These are phyloP conservation scores for Hemerocallis citrina DNA, from an alignment of 106 monocot species.

Conservation along the genomic window DNA sequence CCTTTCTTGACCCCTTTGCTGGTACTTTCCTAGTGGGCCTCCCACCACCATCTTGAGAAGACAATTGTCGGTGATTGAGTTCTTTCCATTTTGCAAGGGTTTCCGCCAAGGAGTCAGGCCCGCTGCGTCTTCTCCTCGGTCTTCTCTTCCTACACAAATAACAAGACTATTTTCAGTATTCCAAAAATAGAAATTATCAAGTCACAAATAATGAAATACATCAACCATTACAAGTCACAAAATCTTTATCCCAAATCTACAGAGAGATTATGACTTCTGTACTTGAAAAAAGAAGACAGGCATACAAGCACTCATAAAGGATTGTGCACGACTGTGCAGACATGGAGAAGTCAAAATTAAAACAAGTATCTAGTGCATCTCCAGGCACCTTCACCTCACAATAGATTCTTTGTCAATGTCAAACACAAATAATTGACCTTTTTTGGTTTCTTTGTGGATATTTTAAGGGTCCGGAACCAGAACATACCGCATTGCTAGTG, in stretches of 20 bases:
- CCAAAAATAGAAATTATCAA: not conserved
- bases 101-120: conserved; percentile 9
- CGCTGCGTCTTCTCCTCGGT: conserved; percentile 5
- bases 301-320: not conserved
- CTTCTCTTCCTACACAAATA: conserved; percentile 5
- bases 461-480: too few species aligned
- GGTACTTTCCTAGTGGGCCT: conserved; percentile 24
- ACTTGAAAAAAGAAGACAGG: not conserved
- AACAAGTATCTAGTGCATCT: too few species aligned
- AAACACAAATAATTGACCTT: too few species aligned
- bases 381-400: too few species aligned
- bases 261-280: too few species aligned
- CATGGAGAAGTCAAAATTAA: too few species aligned
- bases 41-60: not conserved
- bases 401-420: too few species aligned
- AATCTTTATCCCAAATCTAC: too few species aligned
- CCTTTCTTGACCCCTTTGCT: conserved; percentile 80
- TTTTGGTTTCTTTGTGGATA: too few species aligned
- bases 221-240: not conserved
- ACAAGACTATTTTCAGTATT: not conserved
- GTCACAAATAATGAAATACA: not conserved
- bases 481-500: too few species aligned
- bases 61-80: not conserved
- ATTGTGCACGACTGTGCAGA: too few species aligned
- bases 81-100: conserved; percentile 13